Base-by-base conservation (phyloP, 2,329 filamentous ascomycete genomes). In the Verticillium dahliae region DNA sequence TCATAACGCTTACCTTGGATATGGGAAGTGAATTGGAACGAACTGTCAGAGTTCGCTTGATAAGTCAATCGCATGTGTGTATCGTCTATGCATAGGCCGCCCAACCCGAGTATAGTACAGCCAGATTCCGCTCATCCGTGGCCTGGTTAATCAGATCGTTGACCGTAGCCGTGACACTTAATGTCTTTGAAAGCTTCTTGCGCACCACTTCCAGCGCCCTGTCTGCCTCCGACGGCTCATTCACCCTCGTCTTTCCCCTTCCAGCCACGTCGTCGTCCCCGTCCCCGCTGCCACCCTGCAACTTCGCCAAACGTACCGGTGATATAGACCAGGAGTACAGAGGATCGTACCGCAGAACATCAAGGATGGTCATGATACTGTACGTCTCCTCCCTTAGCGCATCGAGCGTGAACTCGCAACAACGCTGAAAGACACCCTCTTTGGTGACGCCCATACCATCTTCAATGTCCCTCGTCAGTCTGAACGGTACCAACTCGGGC, bases 91-190 rank as follows among this genome's bases (percentile, higher is more conserved):
- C 58, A 27, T 59, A 59, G 6, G 58, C 58, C 3, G 58, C 58
- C 84, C 71, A 78, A 87, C 88, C 89, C 69, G 88, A 89, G 78
- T 94, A 99, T 68, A 99, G 76, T 52, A 97, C 88, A 2, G 95
- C 94, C 70, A 99, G 74, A 72, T 99, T 97, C 67, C 85, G 85
- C 78, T 97, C 93, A 74, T 99, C 95, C 1, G 90, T 94, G 7
- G 95, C 94, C 76, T 96, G 90, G 72, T 97, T 95, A 66, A 99
- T 99, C 65, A 99, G 77, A 72, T 99, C 95, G 70, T 97, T 98
- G 60, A 99, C 95, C 14, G 92, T 97, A 3, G 95, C 96, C 61
- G 90, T 91, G 18, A 97, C 94, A 73, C 94, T 99, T 72, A 99
- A 75, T 2, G 91, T 93, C 81, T 97, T 97, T 65, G 90, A 91